Conservation (phyloP, 108 stramenopile genomes). For the Chaetoceros muelleri region DNA sequence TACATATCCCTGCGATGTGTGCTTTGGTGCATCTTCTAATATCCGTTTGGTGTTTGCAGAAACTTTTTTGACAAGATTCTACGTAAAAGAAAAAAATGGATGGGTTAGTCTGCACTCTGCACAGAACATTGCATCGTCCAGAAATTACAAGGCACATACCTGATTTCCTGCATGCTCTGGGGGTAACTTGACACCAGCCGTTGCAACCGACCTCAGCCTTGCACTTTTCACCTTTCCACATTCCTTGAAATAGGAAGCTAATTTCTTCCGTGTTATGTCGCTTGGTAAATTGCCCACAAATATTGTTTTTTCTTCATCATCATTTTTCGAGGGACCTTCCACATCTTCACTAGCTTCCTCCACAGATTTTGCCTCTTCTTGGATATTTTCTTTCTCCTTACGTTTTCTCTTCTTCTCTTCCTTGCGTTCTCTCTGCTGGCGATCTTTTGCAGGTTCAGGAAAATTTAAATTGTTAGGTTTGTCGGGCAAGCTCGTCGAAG, state of each 20-base stretch:
- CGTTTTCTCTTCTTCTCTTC: slow-evolving; percentile 1
- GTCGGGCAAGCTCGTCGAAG: slow-evolving; percentile 21
- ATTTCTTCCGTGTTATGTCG: slow-evolving; percentile 38
- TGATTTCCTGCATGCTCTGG: slow-evolving; percentile 60
- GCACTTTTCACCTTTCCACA: slow-evolving; percentile 45
- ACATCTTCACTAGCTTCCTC: slow-evolving; percentile 10
- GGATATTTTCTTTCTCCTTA: not conserved
- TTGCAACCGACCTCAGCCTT: slow-evolving; percentile 54
- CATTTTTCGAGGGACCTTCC: not conserved
- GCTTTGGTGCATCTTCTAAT: slow-evolving; percentile 12
- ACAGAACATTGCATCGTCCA: not conserved
- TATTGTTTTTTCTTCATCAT: slow-evolving; percentile 47
- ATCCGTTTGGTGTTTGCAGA: slow-evolving; percentile 54
- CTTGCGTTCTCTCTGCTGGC: not conserved
- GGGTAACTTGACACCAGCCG: slow-evolving; percentile 63
- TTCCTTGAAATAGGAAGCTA: slow-evolving; percentile 43
- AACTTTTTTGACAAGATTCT: slow-evolving; percentile 57
- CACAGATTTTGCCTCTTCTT: slow-evolving; percentile 3
- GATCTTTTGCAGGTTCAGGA: not conserved
- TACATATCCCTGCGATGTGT: slow-evolving; percentile 59
- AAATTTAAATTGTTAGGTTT: slow-evolving; percentile 22
- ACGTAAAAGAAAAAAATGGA: not conserved
- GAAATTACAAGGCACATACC: not conserved
- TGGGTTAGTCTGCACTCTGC: not conserved
- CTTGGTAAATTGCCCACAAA: slow-evolving; percentile 76